Evolutionary conservation across 2,329 filamentous ascomycete genomes (phyloP).

Genomic region (Alternaria conjuncta): DNA sequence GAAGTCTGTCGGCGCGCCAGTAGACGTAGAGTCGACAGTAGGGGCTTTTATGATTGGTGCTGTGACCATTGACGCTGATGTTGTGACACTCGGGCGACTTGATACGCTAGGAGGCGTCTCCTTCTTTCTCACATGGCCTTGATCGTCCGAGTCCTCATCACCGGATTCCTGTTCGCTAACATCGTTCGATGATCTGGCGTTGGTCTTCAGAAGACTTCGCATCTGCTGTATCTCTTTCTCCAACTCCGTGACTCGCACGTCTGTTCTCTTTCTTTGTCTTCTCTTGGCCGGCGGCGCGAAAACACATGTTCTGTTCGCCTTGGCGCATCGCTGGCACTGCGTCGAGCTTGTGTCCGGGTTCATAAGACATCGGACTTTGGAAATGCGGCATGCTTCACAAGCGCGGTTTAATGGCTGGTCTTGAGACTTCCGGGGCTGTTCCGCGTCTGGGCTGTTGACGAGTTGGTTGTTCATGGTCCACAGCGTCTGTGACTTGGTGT

Average conservation of each 20-base stretch:
- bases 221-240: conserved; percentile 47
- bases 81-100: conserved; percentile 17
- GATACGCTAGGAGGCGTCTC: conserved; percentile 21
- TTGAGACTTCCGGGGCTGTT: conserved; percentile 25
- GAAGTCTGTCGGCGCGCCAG: conserved; percentile 24
- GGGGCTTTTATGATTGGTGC: conserved; percentile 9
- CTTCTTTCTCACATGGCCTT: conserved; percentile 18
- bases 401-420: conserved; percentile 45
- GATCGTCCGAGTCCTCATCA: conserved; percentile 34
- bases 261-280: conserved; percentile 45
- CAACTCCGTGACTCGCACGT: conserved; percentile 46
- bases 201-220: conserved; percentile 38
- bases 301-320: conserved; percentile 39
- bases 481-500: conserved; percentile 7
- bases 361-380: conserved; percentile 45
- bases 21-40: neutral
- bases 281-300: conserved; percentile 47
- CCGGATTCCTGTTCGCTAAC: conserved; percentile 37
- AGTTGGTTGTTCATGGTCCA: conserved; percentile 23
- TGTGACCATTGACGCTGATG: conserved; percentile 8
- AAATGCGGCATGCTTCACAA: conserved; percentile 45
- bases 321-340: conserved; percentile 46
- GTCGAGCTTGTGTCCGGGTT: conserved; percentile 32
- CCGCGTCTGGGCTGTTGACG: conserved; percentile 19
- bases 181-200: conserved; percentile 29